Base-by-base conservation (phyloP, 1,284 basidiomycete species). In the Schizopora paradoxa region DNA sequence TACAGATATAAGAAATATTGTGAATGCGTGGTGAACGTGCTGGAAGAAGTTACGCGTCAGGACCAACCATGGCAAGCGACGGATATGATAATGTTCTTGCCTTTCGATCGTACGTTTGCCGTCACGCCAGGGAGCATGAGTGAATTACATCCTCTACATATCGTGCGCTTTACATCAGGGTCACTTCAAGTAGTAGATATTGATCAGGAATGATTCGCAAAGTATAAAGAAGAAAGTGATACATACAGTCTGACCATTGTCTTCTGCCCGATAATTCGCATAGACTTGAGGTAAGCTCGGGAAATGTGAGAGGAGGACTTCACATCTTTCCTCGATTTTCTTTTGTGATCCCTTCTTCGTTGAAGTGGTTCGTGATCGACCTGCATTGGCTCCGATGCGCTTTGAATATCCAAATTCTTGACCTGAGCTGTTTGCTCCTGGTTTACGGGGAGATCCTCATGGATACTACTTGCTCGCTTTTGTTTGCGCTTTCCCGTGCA, bases 181-280 rank as follows among this genome's bases (percentile, higher is more conserved):
- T 91, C 89, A 57, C 88, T 91, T 10, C 28, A n/a, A n/a, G 8
- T 25, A 8, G 39, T 49, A 5, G 44, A 38, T 47, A 41, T 36
- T 31, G 27, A 50, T 34, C 35, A 37, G 26, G 51, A 36, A 27
- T 40, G 22, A 27, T 14, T 10, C 23, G 18, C 11, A 23, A 29
- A 11, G 19, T 7, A 35, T 34, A 14, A 33, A 1, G 33, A 4
- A 4, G 29, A 11, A 7, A 44, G 5, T 26, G 13, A 31, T 19
- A 66, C 77, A 26, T 43, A 88, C 88, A 90, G 79, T 58, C 77
- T 81, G 21, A 86, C 77, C 32, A 78, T 84, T 0, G 84, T 79
- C 60, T 83, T 87, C 60, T 79, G 76, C 3, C 81, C 79, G 23
- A 91, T 79, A 25, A 64, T 63, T 55, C 75, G 77, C 82, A 90